Evolutionary conservation across 148 eudicot species (phyloP), one percentile per base, ranked within the genome.

Genomic region (Camellia lanceoleosa): DNA sequence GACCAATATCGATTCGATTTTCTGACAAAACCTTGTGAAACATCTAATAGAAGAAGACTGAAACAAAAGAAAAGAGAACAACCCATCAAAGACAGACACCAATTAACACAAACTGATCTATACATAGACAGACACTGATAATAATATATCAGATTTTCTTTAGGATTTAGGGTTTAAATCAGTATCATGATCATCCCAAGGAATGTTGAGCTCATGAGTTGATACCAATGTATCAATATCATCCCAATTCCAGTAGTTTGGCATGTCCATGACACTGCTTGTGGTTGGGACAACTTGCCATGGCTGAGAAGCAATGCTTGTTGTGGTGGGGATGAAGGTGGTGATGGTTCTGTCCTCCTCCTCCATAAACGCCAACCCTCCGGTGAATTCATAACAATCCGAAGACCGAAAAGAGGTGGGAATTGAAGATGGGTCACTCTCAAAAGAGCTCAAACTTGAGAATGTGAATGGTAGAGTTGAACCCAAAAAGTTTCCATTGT

Each of bases 221-320:
- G 85, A 84, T 64, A 82, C 87, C 78, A 89, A 83, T 43, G 86
- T 80, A 69, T 87, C 91, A 64, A 87, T 78, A 30, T 91, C 91
- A 74, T 87, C 91, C 95, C 92, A 89, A 80, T 82, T 86, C 95
- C 92, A 91, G 83, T 83, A 83, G 76, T 68, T 82, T 38, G 82
- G 56, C 38, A 78, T 82, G 11, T 84, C 88, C 82, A 81, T 85
- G 20, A 52, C 73, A 68, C 46, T 79, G 58, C 75, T 83, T 42
- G 86, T 80, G 20, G 18, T 78, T 5, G 80, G 78, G 5, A 68
- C 63, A 9, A 68, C 58, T 20, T 70, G 43, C 87, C 87, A 87
- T 69, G 82, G 42, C 67, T 84, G 82, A 55, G 78, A 61, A 80
- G 63, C 59, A 13, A 76, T 81, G 69, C 81, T 73, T 43, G 51